Conservation (phyloP, 1,284 basidiomycete species). For the Meira miltonrushii region DNA sequence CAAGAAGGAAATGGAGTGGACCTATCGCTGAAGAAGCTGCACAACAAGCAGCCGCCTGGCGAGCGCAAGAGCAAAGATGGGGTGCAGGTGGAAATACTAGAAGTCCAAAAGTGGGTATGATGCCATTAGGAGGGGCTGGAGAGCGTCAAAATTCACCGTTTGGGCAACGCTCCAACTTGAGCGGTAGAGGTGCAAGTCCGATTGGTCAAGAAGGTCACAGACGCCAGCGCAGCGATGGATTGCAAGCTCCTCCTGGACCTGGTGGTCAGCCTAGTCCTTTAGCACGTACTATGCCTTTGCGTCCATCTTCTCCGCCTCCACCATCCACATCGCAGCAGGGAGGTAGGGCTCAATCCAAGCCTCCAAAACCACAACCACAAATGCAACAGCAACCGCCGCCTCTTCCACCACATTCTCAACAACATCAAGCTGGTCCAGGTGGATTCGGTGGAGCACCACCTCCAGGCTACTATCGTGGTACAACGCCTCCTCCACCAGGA, state of each 20-base stretch:
- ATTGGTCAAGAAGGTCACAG: constrained; percentile 1
- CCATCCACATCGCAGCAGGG: neutral
- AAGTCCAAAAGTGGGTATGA: constrained; percentile 3
- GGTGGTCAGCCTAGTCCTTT: neutral
- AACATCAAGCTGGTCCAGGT: constrained; percentile 6
- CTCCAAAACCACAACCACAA: constrained; percentile 4
- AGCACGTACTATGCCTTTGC: neutral
- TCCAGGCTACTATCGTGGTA: neutral
- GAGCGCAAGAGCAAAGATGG: constrained; percentile 13
- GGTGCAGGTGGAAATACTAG: constrained; percentile 1
- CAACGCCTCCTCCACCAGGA: neutral
- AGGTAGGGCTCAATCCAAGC: neutral
- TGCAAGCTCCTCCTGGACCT: neutral
- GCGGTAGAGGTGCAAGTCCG: neutral
- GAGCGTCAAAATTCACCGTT: neutral
- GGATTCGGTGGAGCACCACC: constrained; percentile 9
- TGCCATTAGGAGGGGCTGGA: neutral
- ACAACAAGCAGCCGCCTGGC: constrained; percentile 17
- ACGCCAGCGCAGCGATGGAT: constrained; percentile 8
- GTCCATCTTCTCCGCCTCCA: neutral
- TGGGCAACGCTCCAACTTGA: neutral
- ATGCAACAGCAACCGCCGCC: constrained; percentile 8
- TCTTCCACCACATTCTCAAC: constrained; percentile 1
- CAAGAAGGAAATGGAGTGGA: constrained; percentile 37
- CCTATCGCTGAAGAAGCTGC: constrained; percentile 28